Percentiles rank a stretch among this genome's conserved stretches.
Conservation (phyloP, 2,329 filamentous ascomycete genomes). For the Neodidymelliopsis sp. region DNA sequence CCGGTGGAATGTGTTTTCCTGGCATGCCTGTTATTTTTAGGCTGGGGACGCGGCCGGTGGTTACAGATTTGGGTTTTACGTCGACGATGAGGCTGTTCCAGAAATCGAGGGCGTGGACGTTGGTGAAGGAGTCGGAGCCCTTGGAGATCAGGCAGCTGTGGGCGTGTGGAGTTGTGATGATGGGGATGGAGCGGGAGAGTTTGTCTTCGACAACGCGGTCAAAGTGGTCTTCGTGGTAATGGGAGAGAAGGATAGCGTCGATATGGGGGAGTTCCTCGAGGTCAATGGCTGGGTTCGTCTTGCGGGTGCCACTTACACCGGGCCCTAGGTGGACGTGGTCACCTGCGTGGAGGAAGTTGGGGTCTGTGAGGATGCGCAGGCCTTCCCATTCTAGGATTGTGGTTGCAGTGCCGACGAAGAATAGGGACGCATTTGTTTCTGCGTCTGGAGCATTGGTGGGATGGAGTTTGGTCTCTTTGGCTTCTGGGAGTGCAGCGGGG, state of each 20-base stretch:
- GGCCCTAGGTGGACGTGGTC: constrained; percentile 73
- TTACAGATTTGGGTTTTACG: constrained; percentile 35
- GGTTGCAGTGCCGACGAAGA: constrained; percentile 65
- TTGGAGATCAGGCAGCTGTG: constrained; percentile 58
- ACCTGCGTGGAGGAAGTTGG: constrained; percentile 67
- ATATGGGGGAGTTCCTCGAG: constrained; percentile 66
- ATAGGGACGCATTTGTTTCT: constrained; percentile 55
- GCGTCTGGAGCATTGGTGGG: constrained; percentile 49
- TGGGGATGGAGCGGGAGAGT: constrained; percentile 63
- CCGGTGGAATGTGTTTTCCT: constrained; percentile 66
- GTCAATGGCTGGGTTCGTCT: constrained; percentile 67
- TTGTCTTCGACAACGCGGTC: constrained; percentile 61
- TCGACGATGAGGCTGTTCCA: constrained; percentile 62
- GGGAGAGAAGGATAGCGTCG: constrained; percentile 67
- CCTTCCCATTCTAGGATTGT: constrained; percentile 64
- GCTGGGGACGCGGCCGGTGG: constrained; percentile 43
- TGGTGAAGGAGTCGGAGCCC: constrained; percentile 60
- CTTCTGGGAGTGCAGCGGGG: constrained; percentile 49
- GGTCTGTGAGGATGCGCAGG: constrained; percentile 62
- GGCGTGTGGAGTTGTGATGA: constrained; percentile 70
- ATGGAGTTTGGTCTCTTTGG: constrained; percentile 56
- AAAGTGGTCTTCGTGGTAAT: constrained; percentile 70
- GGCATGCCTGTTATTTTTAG: constrained; percentile 70
- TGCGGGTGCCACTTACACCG: constrained; percentile 63
- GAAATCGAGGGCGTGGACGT: constrained; percentile 63